These are phyloP conservation scores for Penicillium sp. DNA, from an alignment of 2,329 filamentous ascomycete genomes.

Conservation along the genomic window DNA sequence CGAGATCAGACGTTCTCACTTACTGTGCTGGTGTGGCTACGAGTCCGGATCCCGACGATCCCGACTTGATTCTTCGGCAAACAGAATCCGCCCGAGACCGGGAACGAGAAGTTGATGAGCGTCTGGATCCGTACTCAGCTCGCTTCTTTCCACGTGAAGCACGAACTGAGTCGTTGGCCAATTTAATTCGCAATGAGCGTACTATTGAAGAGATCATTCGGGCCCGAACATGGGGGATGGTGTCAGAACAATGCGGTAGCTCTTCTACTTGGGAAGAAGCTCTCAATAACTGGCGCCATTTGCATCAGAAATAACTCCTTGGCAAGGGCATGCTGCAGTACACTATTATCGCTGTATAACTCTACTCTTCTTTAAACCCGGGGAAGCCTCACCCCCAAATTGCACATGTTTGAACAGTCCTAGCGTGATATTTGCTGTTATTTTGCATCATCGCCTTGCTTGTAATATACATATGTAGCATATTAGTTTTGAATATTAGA, in stretches of 20 bases:
- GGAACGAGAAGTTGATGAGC: conserved; percentile 77
- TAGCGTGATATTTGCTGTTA: too few relatives aligned
- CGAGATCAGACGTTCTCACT: conserved; percentile 74
- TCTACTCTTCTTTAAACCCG: conserved; percentile 1
- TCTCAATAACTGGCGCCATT: conserved; percentile 60
- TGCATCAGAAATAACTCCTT: conserved; percentile 21
- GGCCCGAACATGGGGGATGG: conserved; percentile 73
- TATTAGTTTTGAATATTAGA: neutral
- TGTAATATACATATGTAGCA: neutral
- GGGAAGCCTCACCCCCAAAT: neutral
- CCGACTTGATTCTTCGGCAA: conserved; percentile 67
- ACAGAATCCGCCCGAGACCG: conserved; percentile 67
- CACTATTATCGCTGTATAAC: neutral
- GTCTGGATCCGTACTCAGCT: conserved; percentile 85
- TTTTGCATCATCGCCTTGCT: too few relatives aligned
- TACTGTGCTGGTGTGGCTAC: conserved; percentile 90
- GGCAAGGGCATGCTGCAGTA: neutral
- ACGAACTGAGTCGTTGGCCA: conserved; percentile 74
- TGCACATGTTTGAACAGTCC: neutral
- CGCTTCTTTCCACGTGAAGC: conserved; percentile 74
- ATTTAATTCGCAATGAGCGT: conserved; percentile 66
- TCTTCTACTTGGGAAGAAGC: conserved; percentile 64
- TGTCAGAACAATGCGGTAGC: conserved; percentile 71
- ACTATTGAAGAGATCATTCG: conserved; percentile 75
- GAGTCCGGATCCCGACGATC: conserved; percentile 81